Evolutionary conservation across 768 basidiomycete species (phyloP).

Genomic region (Russula sp.): DNA sequence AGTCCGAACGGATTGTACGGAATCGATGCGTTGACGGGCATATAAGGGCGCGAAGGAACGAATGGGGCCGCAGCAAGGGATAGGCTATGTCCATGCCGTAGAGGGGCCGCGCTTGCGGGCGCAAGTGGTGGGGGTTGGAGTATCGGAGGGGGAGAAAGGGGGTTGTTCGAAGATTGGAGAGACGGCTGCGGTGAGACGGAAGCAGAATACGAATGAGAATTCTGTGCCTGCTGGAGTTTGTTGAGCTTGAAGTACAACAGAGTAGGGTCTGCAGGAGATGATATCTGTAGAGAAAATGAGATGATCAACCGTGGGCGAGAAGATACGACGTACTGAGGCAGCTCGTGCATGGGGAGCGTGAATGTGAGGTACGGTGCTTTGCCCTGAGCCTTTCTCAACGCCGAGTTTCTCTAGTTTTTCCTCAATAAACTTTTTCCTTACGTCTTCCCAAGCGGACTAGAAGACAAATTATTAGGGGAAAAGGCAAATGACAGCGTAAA

Average conservation of each 20-base stretch:
- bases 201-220: slow-evolving; percentile 50
- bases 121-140: slow-evolving; percentile 34
- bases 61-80: slow-evolving; percentile 64
- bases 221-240: slow-evolving; percentile 75
- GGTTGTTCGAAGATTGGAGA: slow-evolving; percentile 34
- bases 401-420: slow-evolving; percentile 79
- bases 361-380: slow-evolving; percentile 55
- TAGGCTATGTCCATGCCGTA: slow-evolving; percentile 71
- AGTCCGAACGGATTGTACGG: slow-evolving; percentile 67
- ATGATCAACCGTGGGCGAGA: slow-evolving; percentile 25
- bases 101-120: slow-evolving; percentile 40
- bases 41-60: slow-evolving; percentile 37
- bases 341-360: slow-evolving; percentile 78
- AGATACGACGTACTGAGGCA: slow-evolving; percentile 62
- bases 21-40: slow-evolving; percentile 39
- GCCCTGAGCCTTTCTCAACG: slow-evolving; percentile 60
- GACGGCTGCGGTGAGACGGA: slow-evolving; percentile 64
- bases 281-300: slow-evolving; percentile 53
- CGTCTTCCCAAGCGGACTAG: slow-evolving; percentile 70
- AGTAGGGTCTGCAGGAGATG: slow-evolving; percentile 86
- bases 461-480: slow-evolving; percentile 15
- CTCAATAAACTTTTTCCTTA: slow-evolving; percentile 71
- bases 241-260: slow-evolving; percentile 78
- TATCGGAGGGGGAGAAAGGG: slow-evolving; percentile 51
- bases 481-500: slow-evolving; percentile 12